Base-by-base conservation (phyloP, 192 early-diverging fungal species). In the Thamnidium elegans region DNA sequence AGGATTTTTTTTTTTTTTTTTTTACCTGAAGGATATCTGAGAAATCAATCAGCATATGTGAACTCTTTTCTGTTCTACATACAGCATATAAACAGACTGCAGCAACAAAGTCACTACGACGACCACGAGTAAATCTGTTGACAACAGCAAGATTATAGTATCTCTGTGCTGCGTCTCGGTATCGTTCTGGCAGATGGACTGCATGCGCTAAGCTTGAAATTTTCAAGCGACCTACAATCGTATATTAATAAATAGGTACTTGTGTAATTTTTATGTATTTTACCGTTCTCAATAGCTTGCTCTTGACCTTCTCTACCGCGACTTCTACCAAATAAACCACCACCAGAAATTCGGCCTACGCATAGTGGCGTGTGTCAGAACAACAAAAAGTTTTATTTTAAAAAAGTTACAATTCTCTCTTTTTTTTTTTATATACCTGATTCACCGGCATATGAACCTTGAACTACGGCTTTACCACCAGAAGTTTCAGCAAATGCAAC, bases 1-100 rank as follows among this genome's bases (percentile, higher is more conserved):
- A n/a, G n/a, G n/a, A n/a, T n/a, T n/a, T n/a, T n/a, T n/a, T n/a
- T n/a, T n/a, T 44, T 6, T 59, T 20, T n/a, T 5, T 19, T 17
- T 45, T 52, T 76, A 88, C 89, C 60, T 87, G 84, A 47, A 96
- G 69, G 3, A 92, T 75, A 65, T 97, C 96, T 1, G 94, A 85
- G 64, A 99, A 97, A 65, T 99, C 96, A 48, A 99, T 99, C 47
- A 99, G 79, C 93, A 99, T 94, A 65, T 91, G 87, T 9, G 88
- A 82, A 6, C 83, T 90, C 65, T 90, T 91, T 66, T 96, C 89
- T n/a, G 69, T 80, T 31, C 96, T 82, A 65, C 91, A 94, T 30
- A 90, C 89, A 66, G 95, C 91, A 62, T 99, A 99, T 5, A 96
- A 85, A 71, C 95, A 99, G 6, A 89, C 90, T 1, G 93, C 89